Conservation (phyloP, 768 basidiomycete genomes). For the Pleurotus sapidus region DNA sequence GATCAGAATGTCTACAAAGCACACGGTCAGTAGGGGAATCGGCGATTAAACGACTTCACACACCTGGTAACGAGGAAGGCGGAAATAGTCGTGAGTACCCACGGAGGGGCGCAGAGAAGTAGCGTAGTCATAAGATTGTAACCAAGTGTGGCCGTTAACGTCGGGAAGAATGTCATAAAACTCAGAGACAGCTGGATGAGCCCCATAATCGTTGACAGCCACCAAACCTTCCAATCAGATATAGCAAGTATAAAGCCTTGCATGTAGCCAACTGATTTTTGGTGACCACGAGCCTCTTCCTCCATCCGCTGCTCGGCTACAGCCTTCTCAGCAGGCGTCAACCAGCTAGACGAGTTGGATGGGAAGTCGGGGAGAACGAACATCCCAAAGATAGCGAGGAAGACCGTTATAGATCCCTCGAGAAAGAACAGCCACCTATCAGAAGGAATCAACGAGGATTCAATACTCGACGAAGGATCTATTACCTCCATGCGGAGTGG, state of each 20-base stretch:
- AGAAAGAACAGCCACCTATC: slow-evolving; percentile 44
- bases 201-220: slow-evolving; percentile 48
- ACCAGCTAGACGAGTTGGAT: slow-evolving; percentile 28
- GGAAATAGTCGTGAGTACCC: slow-evolving; percentile 15
- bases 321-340: slow-evolving; percentile 31
- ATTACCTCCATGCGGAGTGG: slow-evolving; percentile 43
- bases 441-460: neutral
- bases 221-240: slow-evolving; percentile 62
- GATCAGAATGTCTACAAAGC: slow-evolving; percentile 7
- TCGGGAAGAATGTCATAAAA: slow-evolving; percentile 60
- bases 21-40: neutral
- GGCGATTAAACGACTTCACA: neutral
- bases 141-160: slow-evolving; percentile 49
- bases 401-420: slow-evolving; percentile 37
- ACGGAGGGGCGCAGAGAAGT: slow-evolving; percentile 52
- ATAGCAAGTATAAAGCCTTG: slow-evolving; percentile 48
- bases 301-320: slow-evolving; percentile 46
- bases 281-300: slow-evolving; percentile 32
- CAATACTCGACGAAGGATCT: neutral
- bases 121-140: slow-evolving; percentile 50
- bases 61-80: neutral
- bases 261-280: slow-evolving; percentile 30
- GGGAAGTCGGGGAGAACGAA: slow-evolving; percentile 48
- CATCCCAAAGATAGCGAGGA: slow-evolving; percentile 36
- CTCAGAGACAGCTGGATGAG: slow-evolving; percentile 42